Base-by-base conservation (phyloP, 164 flowering plant species). In the Cinnamomum micranthum region DNA sequence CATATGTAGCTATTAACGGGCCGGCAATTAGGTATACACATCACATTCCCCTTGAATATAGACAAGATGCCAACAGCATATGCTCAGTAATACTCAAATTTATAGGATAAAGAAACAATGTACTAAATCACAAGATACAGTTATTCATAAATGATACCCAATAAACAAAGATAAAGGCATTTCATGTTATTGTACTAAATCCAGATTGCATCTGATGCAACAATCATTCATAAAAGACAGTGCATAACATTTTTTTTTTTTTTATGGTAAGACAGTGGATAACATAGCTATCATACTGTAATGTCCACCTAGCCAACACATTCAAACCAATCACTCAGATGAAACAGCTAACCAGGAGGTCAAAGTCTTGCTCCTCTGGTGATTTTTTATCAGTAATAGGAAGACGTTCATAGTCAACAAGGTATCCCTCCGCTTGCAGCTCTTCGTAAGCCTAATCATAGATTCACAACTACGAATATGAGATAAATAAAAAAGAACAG, bases 381-480 rank as follows among this genome's bases (percentile, higher is more conserved):
- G 98, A 79, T 80, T 92, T 95, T 79, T 92, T 97, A 86, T 95
- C 98, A n/a, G 98, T 95, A 76, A 95, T 80, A 28, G 98, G 98
- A 70, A 95, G 91, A 69, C 98, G 92, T 79, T 92, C 98, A 84
- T 92, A 95, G 77, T 92, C 95, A 77, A 92, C 96, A 71, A 87
- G 87, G 86, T 87, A 92, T 1, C 93, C 89, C 77, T 90, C 86
- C 20, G 71, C 71, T 79, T 90, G 95, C 80, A 92, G 81, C 79
- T 90, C 94, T 73, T 87, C 91, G 75, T 94, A 91, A 35, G 89
- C 98, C 98, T 94, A 77, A 24, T 13, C 2, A 73, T 6, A 22
- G 23, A 0, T 27, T 52, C 19, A 13, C 59, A 52, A 52, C 19
- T 41, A 50, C 27, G 59, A 17, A 68, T 22, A 68, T 55, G 25